Conservation (phyloP, 495 filamentous ascomycete genomes). For the Penicillium goetzii region DNA sequence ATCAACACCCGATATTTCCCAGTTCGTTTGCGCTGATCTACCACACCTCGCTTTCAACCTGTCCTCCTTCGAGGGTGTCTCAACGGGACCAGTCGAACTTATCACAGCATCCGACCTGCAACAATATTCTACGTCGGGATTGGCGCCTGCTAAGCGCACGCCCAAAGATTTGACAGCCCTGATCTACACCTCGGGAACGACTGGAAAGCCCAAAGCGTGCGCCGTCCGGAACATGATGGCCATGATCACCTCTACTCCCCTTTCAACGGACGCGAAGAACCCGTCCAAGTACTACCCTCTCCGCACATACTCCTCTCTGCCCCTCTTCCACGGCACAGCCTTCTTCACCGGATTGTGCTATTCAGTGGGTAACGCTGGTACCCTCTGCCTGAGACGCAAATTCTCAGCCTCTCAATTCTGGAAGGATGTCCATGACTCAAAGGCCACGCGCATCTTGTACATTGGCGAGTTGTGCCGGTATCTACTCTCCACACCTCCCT, state of each 20-base stretch:
- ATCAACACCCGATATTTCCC: conserved; percentile 52
- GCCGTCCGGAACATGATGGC: conserved; percentile 66
- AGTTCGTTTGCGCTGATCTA: conserved; percentile 41
- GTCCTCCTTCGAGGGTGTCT: conserved; percentile 51
- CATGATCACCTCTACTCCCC: conserved; percentile 48
- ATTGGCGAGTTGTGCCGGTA: conserved; percentile 95
- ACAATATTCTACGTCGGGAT: conserved; percentile 39
- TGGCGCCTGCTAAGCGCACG: conserved; percentile 41
- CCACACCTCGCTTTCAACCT: conserved; percentile 48
- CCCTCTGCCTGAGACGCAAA: conserved; percentile 60
- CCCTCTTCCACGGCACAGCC: conserved; percentile 86
- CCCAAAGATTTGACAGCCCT: conserved; percentile 64
- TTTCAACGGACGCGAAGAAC: conserved; percentile 41
- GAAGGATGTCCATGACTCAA: conserved; percentile 74
- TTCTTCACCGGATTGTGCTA: conserved; percentile 65
- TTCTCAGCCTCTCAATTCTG: conserved; percentile 90
- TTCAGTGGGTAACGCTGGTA: conserved; percentile 45
- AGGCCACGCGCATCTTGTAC: conserved; percentile 85
- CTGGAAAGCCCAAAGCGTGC: conserved; percentile 89
- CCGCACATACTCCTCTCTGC: conserved; percentile 86
- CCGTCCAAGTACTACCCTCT: conserved; percentile 57
- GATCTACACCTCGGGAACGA: conserved; percentile 88
- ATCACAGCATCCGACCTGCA: conserved; percentile 49
- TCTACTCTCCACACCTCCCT: conserved; percentile 74
- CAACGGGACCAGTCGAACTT: conserved; percentile 57